Base-by-base conservation (phyloP, 1,284 basidiomycete species). In the Ustilago loliicola region DNA sequence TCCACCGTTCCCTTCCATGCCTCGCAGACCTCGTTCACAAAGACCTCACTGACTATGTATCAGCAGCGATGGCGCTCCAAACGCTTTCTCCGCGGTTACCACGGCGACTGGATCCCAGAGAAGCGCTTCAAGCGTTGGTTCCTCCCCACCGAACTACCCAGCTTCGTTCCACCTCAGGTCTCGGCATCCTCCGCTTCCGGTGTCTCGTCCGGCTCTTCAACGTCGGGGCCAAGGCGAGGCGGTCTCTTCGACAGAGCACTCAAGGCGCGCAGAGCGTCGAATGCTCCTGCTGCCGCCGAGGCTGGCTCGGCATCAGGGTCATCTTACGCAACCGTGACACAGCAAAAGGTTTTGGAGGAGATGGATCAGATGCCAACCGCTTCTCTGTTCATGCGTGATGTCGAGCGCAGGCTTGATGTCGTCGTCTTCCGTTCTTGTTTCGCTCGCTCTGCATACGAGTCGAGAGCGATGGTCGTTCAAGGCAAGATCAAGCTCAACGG, bases 61-160 rank as follows among this genome's bases (percentile, higher is more conserved):
- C 94, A 97, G 87, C 93, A 98, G 85, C 92, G 96, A 45, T 98
- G 95, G 94, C 89, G 89, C 27, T 91, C 94, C 19, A 98, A 98
- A 87, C 90, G 92, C n/a, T 91, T 96, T 72, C 90, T 95, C 34
- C 92, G 96, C 66, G 95, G 91, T 4, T 99, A 99, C 89, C 96
- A 99, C 86, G 96, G 96, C 45, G 96, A 99, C 89, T 93, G 91
- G 87, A 95, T 98, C 74, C 92, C 92, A 63, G 94, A 96, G 88
- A 93, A 92, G 83, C 91, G 92, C 47, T 98, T 98, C 90, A 96
- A 96, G 87, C 91, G 93, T 59, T 96, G 95, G 93, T 98, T 95
- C 87, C 90, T 99, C 25, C 96, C 96, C 11, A 89, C 91, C 66
- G 91, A 90, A 0, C 89, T 99, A 15, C 96, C 96, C 0, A 93